Percentiles rank a stretch among this genome's conserved stretches.
Evolutionary conservation across 768 basidiomycete genomes (phyloP).

Genomic region (Mycena vulgaris): DNA sequence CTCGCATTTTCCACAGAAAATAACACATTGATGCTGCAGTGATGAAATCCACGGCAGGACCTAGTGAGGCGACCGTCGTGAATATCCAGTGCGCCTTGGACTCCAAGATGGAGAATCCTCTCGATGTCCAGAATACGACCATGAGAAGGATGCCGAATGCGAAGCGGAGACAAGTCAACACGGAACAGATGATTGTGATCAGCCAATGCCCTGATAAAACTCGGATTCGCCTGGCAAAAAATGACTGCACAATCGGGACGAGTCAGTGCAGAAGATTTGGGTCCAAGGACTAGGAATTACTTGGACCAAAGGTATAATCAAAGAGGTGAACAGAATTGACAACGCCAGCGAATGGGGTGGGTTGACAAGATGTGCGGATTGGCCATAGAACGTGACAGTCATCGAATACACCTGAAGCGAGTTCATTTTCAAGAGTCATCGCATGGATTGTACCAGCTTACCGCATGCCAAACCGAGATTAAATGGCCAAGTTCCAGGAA

Average conservation of each 20-base stretch:
- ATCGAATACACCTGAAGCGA: constrained; percentile 15
- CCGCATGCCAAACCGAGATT: constrained; percentile 5
- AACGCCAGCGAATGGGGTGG: constrained; percentile 1
- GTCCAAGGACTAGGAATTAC: not conserved
- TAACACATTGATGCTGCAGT: not conserved
- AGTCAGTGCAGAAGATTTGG: not conserved
- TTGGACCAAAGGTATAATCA: constrained; percentile 5
- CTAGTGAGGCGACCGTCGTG: not conserved
- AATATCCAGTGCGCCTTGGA: constrained; percentile 1
- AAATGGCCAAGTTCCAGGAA: constrained; percentile 12
- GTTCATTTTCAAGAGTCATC: not conserved
- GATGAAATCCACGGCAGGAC: not conserved
- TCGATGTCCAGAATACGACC: not conserved
- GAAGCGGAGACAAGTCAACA: not conserved
- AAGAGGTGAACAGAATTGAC: constrained; percentile 3
- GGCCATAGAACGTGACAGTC: constrained; percentile 23
- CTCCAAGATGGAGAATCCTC: not conserved
- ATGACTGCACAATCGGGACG: not conserved
- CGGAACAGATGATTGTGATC: not conserved
- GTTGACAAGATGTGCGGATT: not conserved
- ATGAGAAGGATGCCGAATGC: not conserved
- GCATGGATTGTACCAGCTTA: not conserved
- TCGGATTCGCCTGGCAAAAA: constrained; percentile 15
- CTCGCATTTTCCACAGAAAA: not conserved
- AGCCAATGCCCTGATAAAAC: constrained; percentile 14